Conservation (phyloP, 345 rosid genomes). For the Psidium guajava region DNA sequence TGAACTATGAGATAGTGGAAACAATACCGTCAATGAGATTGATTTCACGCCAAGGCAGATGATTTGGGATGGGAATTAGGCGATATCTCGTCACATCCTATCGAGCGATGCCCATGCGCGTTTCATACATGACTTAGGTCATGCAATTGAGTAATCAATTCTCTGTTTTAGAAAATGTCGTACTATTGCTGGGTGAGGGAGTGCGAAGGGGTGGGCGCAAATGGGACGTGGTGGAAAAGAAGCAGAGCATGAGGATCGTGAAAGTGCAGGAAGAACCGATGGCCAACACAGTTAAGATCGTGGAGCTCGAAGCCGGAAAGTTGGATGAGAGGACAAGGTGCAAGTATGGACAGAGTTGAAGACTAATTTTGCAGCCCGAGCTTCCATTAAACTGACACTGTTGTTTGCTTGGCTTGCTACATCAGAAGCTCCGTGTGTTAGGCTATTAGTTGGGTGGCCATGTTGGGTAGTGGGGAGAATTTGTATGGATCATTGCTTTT, state of each 20-base stretch:
- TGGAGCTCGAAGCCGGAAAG: neutral
- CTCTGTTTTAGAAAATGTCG: neutral
- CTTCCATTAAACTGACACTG: neutral
- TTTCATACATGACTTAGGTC: neutral
- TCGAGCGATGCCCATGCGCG: neutral
- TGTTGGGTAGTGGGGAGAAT: no score
- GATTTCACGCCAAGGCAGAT: neutral
- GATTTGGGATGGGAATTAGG: neutral
- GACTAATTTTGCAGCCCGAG: neutral
- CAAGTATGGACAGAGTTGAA: neutral
- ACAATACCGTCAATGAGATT: neutral
- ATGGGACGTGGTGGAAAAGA: conserved; percentile 23
- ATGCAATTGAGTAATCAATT: neutral
- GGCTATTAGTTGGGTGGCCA: no score
- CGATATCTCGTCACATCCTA: neutral
- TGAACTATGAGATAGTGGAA: neutral
- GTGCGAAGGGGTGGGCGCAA: conserved; percentile 29
- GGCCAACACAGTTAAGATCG: conserved; percentile 19
- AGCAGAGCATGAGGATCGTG: conserved; percentile 24
- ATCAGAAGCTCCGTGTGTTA: no score
- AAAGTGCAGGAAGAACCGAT: conserved; percentile 35
- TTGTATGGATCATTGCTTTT: no score
- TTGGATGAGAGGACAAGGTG: neutral
- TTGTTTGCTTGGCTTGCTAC: no score
- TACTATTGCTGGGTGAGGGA: conserved; percentile 44